Base-by-base conservation (phyloP, 2,329 filamentous ascomycete species). In the Paecilomyces variotii region DNA sequence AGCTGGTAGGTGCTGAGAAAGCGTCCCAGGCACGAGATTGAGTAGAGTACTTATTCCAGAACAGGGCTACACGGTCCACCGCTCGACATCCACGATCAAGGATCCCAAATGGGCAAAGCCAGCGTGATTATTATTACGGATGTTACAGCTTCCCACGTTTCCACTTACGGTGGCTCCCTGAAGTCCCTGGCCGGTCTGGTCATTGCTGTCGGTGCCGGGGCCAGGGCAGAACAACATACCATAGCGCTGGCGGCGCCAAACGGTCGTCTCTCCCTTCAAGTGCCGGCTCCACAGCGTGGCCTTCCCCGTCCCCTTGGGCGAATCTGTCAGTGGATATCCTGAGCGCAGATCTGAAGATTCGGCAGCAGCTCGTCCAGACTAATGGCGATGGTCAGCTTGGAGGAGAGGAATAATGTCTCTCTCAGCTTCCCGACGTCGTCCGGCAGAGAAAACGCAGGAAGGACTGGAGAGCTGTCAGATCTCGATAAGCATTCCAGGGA, bases 191-290 rank as follows among this genome's bases (percentile, higher is more conserved):
- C 50, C 24, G 24, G 50, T 27, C 50, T 52, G 50, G 50, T 52
- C 50, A 25, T 52, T 24, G 14, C 39, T 45, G 39, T 45, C 39
- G 28, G 27, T 57, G 64, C 63, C 57, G 60, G 61, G 60, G 56
- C 63, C 61, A 67, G 64, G 64, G 60, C 61, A 65, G 64, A 64
- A 63, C 66, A 63, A 67, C 65, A 65, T 19, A 19, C 19, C 19
- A 19, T 66, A 67, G 69, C 69, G 63, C 60, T 64, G 67, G 63
- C 66, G 64, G 67, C 69, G 67, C 67, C 64, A 72, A 68, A 72
- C 68, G 69, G 64, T 61, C 66, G 65, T 19, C 19, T 19, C 27
- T 55, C 67, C 64, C 64, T 19, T 68, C 65, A 69, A 45, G 64
- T 62, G 62, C 56, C 62, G 68, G 68, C 65, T 70, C 69, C 68